Percentiles rank a stretch among this genome's conserved stretches.
phyloP scores from a whole-genome alignment of 495 filamentous ascomycete genomes.

The Talaromyces wortmannii region DNA sequence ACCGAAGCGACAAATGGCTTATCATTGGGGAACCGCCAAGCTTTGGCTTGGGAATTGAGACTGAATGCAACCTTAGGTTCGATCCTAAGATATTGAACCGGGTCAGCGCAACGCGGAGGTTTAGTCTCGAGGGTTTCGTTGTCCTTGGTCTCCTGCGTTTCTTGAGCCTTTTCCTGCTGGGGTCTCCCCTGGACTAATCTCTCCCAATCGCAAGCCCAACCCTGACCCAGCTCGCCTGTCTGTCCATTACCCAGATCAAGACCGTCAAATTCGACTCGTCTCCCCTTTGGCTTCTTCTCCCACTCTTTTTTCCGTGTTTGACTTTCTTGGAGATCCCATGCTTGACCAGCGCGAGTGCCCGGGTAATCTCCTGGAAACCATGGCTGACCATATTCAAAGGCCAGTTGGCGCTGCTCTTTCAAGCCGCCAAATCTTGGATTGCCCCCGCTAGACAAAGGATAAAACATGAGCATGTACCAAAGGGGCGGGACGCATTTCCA shows the following conservation, averaged over 20 bases:
- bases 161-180: conserved; percentile 2
- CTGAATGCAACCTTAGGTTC: conserved; percentile 10
- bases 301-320: conserved; percentile 56
- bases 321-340: conserved; percentile 66
- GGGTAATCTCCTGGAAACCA: conserved; percentile 91
- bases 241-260: conserved; percentile 67
- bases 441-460: conserved; percentile 71
- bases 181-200: conserved; percentile 37
- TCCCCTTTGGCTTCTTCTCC: conserved; percentile 76
- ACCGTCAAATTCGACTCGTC: conserved; percentile 66
- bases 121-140: conserved; percentile 4
- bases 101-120: not conserved
- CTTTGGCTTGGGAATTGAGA: conserved; percentile 11
- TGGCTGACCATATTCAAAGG: conserved; percentile 69
- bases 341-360: conserved; percentile 70
- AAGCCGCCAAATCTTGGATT: conserved; percentile 80
- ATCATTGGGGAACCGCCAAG: conserved; percentile 15
- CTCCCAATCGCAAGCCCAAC: conserved; percentile 88
- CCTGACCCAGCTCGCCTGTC: conserved; percentile 78
- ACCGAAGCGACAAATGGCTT: conserved; percentile 46
- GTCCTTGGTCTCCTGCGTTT: conserved; percentile 5
- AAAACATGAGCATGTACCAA: conserved; percentile 85
- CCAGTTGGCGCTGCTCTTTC: conserved; percentile 69
- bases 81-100: conserved; percentile 23
- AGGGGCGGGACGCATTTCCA: conserved; percentile 86